Evolutionary conservation across 352 stramenopile species (phyloP).

Genomic region (Pythium scleroteichum): DNA sequence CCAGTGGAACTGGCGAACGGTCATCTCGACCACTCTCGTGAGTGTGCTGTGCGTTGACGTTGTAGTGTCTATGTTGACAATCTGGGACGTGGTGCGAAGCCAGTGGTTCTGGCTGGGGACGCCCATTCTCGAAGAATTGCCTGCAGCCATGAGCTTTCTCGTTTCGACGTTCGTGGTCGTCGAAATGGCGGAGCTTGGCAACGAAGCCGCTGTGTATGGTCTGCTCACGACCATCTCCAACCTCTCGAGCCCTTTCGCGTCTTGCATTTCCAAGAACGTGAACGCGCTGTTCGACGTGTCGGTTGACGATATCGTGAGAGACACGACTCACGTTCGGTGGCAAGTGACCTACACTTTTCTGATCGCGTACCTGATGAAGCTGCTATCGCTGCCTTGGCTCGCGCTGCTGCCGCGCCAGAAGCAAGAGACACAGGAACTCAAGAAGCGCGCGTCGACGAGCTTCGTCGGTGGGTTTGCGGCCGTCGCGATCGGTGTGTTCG

Average conservation of each 20-base stretch:
- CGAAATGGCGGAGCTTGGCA: conserved; percentile 42
- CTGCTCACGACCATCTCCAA: conserved; percentile 46
- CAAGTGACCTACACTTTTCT: conserved; percentile 38
- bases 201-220: conserved; percentile 41
- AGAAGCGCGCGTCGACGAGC: conserved; percentile 34
- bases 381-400: conserved; percentile 49
- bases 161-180: conserved; percentile 44
- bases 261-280: conserved; percentile 39
- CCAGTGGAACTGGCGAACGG: conserved; percentile 42
- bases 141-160: conserved; percentile 37
- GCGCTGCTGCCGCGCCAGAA: conserved; percentile 61
- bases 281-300: conserved; percentile 40
- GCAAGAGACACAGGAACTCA: conserved; percentile 49
- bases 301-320: conserved; percentile 34
- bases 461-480: conserved; percentile 38
- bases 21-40: conserved; percentile 31
- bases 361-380: conserved; percentile 43
- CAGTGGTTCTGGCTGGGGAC: conserved; percentile 47
- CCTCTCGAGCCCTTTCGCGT: conserved; percentile 34
- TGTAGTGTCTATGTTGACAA: conserved; percentile 31
- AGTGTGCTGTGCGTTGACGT: conserved; percentile 32
- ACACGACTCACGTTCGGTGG: conserved; percentile 33
- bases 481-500: conserved; percentile 41
- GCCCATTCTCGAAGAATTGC: conserved; percentile 38
- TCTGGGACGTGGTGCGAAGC: conserved; percentile 42